Conservation (phyloP, 2,329 filamentous ascomycete genomes). For the Botrytis pseudocinerea region DNA sequence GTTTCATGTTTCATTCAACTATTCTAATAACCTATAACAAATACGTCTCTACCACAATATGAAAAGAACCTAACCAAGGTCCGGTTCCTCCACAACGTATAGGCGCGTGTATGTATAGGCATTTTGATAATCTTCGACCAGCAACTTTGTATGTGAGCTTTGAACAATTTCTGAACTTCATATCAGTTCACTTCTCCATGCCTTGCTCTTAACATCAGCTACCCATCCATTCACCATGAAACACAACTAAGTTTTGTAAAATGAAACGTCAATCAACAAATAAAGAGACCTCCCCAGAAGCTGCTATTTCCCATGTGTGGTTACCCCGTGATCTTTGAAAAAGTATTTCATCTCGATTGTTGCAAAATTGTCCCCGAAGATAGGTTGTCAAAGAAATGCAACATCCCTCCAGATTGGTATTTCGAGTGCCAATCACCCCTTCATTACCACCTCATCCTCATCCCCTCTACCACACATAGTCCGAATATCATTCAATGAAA, state of each 20-base stretch:
- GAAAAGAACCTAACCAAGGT: background rate
- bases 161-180: conserved; percentile 6
- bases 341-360: conserved; percentile 23
- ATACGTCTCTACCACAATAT: background rate
- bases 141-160: conserved; percentile 7
- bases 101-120: background rate
- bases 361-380: conserved; percentile 17
- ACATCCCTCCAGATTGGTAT: conserved; percentile 12
- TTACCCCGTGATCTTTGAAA: conserved; percentile 18
- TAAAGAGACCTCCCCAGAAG: conserved; percentile 40
- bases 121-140: background rate
- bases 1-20: conserved; percentile 18
- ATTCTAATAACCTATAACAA: conserved; percentile 11
- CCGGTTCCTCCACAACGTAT: background rate
- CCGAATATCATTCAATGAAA: conserved; percentile 15
- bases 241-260: conserved; percentile 15
- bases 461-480: background rate
- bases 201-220: conserved; percentile 8
- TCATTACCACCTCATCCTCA: conserved; percentile 12
- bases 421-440: background rate
- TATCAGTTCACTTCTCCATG: background rate
- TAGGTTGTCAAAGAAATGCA: conserved; percentile 21
- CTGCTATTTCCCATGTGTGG: conserved; percentile 35
- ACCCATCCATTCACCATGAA: conserved; percentile 9
- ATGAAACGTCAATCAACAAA: conserved; percentile 20